Conservation (phyloP, 2,329 filamentous ascomycete genomes). For the Neocucurbitaria cava region DNA sequence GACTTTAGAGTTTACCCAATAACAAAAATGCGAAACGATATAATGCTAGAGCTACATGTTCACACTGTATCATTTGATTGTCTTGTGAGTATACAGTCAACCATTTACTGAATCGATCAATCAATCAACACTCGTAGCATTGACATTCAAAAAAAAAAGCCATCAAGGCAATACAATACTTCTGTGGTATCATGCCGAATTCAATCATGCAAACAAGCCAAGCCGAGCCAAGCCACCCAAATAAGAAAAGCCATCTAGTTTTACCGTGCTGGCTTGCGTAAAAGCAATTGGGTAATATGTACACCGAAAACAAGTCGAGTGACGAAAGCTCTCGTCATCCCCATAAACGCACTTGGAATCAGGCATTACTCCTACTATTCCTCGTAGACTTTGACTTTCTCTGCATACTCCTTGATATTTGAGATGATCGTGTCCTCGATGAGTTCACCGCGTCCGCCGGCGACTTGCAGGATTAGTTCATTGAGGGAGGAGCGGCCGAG, state of each 20-base stretch:
- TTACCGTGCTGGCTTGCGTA: no score
- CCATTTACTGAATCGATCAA: no score
- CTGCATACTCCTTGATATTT: slow-evolving; percentile 81
- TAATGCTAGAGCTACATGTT: no score
- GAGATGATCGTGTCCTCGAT: slow-evolving; percentile 82
- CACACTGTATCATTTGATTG: no score
- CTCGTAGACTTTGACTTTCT: slow-evolving; percentile 82
- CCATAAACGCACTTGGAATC: neutral
- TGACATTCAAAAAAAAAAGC: neutral
- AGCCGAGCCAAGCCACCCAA: neutral
- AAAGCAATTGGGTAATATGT: neutral
- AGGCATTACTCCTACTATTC: slow-evolving; percentile 19
- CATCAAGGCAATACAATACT: neutral
- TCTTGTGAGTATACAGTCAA: no score
- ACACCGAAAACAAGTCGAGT: no score
- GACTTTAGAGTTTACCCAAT: slow-evolving; percentile 4
- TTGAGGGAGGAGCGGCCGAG: slow-evolving; percentile 87
- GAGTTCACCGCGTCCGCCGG: slow-evolving; percentile 80
- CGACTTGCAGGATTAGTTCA: slow-evolving; percentile 85
- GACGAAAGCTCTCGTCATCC: no score
- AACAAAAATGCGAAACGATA: slow-evolving; percentile 26
- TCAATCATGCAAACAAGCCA: neutral
- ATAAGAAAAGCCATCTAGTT: no score
- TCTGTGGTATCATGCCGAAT: neutral
- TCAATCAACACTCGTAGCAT: no score